Conservation (phyloP, 495 filamentous ascomycete species). For the Aspergillus leporis region DNA sequence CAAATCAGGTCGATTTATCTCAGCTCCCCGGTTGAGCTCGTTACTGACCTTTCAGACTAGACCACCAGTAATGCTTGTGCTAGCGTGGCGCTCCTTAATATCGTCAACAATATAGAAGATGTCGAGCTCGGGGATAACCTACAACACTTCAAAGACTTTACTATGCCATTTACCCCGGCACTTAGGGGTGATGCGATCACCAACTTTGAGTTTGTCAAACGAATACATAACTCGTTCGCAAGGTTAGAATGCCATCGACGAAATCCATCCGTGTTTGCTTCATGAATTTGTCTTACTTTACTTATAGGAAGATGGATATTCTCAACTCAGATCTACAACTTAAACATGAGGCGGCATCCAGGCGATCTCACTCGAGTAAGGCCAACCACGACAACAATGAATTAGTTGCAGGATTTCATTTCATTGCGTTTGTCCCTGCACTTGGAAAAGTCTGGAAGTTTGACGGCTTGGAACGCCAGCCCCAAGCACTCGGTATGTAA, state of each 20-base stretch:
- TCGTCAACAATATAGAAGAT: conserved; percentile 76
- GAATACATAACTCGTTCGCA: conserved; percentile 83
- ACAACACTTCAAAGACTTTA: conserved; percentile 68
- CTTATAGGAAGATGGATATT: conserved; percentile 69
- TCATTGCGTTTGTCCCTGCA: conserved; percentile 84
- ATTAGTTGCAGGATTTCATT: conserved; percentile 70
- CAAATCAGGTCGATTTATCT: conserved; percentile 69
- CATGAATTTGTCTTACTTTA: conserved; percentile 8
- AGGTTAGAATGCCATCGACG: conserved; percentile 49
- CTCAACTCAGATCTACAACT: conserved; percentile 73
- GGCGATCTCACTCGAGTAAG: conserved; percentile 41
- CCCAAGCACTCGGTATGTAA: conserved; percentile 65
- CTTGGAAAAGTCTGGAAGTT: conserved; percentile 80
- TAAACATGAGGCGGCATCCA: conserved; percentile 56
- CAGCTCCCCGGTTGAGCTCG: background rate
- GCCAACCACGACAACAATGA: conserved; percentile 39
- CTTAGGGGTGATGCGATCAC: conserved; percentile 73
- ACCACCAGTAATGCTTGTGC: conserved; percentile 82
- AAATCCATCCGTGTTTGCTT: background rate
- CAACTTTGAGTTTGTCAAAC: conserved; percentile 73
- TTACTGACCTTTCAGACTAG: conserved; percentile 37
- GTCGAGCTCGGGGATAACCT: conserved; percentile 68
- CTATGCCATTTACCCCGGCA: conserved; percentile 64
- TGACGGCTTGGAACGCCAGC: conserved; percentile 78
- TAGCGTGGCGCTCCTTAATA: conserved; percentile 84